Evolutionary conservation across 306 rosid species (phyloP), one percentile per base, ranked within the genome.

Genomic region (Quercus robur): DNA sequence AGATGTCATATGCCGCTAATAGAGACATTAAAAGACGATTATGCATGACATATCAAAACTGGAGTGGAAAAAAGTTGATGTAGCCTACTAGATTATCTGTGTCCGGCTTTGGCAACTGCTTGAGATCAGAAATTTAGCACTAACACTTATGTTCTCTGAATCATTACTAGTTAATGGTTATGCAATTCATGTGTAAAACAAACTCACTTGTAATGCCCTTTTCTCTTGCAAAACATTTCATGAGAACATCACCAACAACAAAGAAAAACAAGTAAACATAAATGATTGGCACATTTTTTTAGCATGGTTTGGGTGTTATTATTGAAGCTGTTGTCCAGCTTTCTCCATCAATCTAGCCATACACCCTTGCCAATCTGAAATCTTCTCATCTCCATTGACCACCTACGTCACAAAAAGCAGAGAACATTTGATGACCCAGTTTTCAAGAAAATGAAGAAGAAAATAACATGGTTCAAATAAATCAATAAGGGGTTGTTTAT

Each of bases 311-410:
- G 14, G n/a, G 70, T 6, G 68, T 57, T 69, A 70, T 80, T 82
- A 90, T 63, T 82, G 84, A 74, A 70, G 84, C 80, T 82, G 68
- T 61, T 84, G 73, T 80, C 84, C 84, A 55, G 85, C 77, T 69
- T 90, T 90, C 67, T 90, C 88, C 88, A 86, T 88, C 80, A 94
- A 75, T 72, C 78, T 78, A 58, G 76, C 49, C 79, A 92, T 1
- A 35, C 30, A 28, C 30, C 30, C 30, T 28, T 28, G 30, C 30
- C 98, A 94, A 86, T 92, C 94, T 73, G 97, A 85, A 84, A 94
- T 88, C 74, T 85, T 83, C 26, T 82, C 85, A 75, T 87, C 92
- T 49, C 98, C 98, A 75, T 94, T 92, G 44, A 85, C 92, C 81
- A 88, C 97, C 91, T 87, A 21, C 72, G 26, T 25, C 74, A 80